phyloP scores from a whole-genome alignment of 768 basidiomycete species.

The Lactarius akahatsu region DNA sequence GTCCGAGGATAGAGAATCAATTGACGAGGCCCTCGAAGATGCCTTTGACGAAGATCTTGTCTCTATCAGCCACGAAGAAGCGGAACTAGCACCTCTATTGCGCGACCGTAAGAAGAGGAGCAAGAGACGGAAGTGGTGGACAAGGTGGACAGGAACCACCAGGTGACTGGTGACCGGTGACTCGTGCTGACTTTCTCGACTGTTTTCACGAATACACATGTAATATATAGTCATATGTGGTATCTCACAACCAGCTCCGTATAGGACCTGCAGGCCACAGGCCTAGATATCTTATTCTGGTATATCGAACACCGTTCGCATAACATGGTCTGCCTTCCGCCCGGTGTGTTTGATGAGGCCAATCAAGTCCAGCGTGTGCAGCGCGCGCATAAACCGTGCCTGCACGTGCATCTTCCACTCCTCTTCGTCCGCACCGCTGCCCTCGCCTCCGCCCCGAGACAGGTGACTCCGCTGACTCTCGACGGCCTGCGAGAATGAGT shows the following conservation, averaged over 20 bases:
- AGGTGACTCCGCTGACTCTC: conserved; percentile 50
- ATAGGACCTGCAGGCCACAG: background rate
- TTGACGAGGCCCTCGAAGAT: conserved; percentile 27
- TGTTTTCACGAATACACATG: background rate
- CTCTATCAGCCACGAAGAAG: conserved; percentile 17
- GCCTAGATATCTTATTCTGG: conserved; percentile 30
- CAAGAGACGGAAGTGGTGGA: conserved; percentile 15
- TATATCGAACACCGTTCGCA: conserved; percentile 63
- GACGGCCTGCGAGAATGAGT: conserved; percentile 66
- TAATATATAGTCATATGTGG: conserved; percentile 1
- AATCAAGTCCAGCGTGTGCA: conserved; percentile 80
- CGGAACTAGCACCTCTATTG: conserved; percentile 16
- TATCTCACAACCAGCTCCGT: background rate
- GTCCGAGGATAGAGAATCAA: conserved; percentile 25
- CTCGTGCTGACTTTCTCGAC: background rate
- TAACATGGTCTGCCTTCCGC: conserved; percentile 73
- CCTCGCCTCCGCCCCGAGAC: conserved; percentile 19
- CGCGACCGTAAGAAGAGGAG: conserved; percentile 13
- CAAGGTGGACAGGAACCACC: conserved; percentile 7
- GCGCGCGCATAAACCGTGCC: conserved; percentile 72
- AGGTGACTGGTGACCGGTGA: background rate
- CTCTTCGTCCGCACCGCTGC: conserved; percentile 42
- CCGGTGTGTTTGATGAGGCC: conserved; percentile 80
- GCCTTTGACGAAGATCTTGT: conserved; percentile 28
- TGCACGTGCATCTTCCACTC: conserved; percentile 65